Conservation (phyloP, 768 basidiomycete genomes). For the Fomitopsis serialis region DNA sequence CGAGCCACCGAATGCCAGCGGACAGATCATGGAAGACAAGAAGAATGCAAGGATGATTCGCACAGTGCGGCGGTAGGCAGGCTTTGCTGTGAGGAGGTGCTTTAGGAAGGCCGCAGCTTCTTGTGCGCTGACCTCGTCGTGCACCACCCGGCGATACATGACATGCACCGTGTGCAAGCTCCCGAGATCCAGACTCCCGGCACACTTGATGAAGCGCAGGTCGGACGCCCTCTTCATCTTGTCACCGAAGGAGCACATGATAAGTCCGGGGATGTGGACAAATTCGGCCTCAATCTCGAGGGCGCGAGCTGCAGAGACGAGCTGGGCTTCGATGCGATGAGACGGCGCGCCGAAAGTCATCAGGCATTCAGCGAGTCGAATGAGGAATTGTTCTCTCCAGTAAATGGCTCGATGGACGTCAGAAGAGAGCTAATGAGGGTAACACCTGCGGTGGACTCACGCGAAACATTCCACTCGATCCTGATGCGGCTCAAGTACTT, state of each 20-base stretch:
- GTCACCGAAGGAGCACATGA: conserved; percentile 85
- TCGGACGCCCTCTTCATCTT: conserved; percentile 87
- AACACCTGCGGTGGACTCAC: conserved; percentile 32
- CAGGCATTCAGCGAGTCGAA: conserved; percentile 79
- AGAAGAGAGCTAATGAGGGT: conserved; percentile 1
- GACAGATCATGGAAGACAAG: conserved; percentile 75
- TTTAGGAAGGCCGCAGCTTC: conserved; percentile 63
- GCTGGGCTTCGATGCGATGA: conserved; percentile 90
- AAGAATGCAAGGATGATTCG: conserved; percentile 66
- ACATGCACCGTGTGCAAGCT: conserved; percentile 79
- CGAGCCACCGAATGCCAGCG: conserved; percentile 79
- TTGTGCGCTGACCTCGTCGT: conserved; percentile 86
- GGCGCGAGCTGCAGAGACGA: conserved; percentile 81
- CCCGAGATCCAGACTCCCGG: conserved; percentile 75
- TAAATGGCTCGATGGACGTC: conserved; percentile 53
- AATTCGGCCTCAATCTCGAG: conserved; percentile 91
- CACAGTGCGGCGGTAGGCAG: conserved; percentile 56
- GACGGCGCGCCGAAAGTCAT: conserved; percentile 93
- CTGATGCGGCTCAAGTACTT: conserved; percentile 59
- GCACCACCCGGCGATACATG: conserved; percentile 83
- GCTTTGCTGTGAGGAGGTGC: conserved; percentile 53
- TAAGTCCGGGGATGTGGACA: conserved; percentile 75
- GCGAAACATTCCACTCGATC: conserved; percentile 73
- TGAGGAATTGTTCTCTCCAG: conserved; percentile 78
- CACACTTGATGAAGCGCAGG: conserved; percentile 83